A percentile compares a stretch with the other conserved stretches of the same genome.
These are phyloP conservation scores for Penicillium corylophilum DNA, from an alignment of 2,329 filamentous ascomycete genomes.

Conservation along the genomic window DNA sequence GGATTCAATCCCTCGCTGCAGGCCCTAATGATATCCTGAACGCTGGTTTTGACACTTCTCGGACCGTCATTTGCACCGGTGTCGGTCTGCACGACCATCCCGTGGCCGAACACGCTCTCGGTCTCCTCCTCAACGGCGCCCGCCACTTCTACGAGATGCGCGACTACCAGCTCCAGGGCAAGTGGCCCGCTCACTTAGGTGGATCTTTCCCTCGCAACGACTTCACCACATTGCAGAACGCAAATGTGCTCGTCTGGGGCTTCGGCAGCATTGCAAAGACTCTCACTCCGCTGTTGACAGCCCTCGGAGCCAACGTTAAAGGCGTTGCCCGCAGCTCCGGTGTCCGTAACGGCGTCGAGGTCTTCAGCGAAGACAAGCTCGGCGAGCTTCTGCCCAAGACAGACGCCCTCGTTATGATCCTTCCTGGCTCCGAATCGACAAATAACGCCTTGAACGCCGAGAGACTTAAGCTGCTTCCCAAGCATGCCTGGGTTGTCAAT, in stretches of 20 bases:
- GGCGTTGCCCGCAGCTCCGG: conserved; percentile 59
- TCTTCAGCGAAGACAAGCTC: conserved; percentile 57
- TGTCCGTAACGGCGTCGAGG: conserved; percentile 59
- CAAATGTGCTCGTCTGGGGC: conserved; percentile 62
- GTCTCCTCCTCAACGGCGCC: conserved; percentile 44
- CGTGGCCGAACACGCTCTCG: conserved; percentile 64
- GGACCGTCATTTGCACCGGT: conserved; percentile 58
- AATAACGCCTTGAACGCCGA: conserved; percentile 56
- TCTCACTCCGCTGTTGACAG: conserved; percentile 55
- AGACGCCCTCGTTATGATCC: conserved; percentile 67
- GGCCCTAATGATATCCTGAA: conserved; percentile 64
- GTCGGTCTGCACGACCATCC: conserved; percentile 64
- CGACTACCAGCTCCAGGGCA: conserved; percentile 57
- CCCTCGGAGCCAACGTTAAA: conserved; percentile 58
- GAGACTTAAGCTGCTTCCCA: conserved; percentile 54
- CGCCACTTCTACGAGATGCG: conserved; percentile 58
- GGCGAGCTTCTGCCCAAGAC: conserved; percentile 55
- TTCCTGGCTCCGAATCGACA: conserved; percentile 60
- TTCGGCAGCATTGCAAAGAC: conserved; percentile 67
- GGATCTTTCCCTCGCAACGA: conserved; percentile 56
- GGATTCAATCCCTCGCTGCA: conserved; percentile 67
- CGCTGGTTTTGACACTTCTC: conserved; percentile 58
- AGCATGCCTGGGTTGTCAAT: conserved; percentile 42
- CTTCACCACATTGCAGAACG: conserved; percentile 61
- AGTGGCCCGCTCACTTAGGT: conserved; percentile 63